These are phyloP conservation scores for Leccinum fibrillosum DNA, from an alignment of 768 basidiomycete species.

Conservation along the genomic window DNA sequence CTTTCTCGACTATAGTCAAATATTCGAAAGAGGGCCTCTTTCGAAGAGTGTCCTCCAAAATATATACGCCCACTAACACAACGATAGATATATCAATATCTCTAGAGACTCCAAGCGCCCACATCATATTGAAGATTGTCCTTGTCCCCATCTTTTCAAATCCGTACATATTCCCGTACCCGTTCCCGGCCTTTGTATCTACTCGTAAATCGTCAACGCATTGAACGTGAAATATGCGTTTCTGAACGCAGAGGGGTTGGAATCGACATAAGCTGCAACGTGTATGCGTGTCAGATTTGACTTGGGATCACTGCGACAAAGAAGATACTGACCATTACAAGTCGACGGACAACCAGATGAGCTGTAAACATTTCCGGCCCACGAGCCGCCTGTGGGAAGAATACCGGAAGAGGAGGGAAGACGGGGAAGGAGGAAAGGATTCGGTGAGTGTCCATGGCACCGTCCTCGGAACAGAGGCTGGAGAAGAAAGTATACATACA, in stretches of 20 bases:
- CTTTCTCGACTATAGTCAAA: too few relatives aligned
- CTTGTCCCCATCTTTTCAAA: background rate
- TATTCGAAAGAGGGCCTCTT: too few relatives aligned
- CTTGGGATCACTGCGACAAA: background rate
- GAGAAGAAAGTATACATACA: conserved; percentile 13
- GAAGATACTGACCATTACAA: conserved; percentile 22
- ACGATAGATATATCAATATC: too few relatives aligned
- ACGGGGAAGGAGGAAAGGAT: background rate
- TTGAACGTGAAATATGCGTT: conserved; percentile 43
- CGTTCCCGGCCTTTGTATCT: background rate
- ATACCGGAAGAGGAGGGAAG: background rate
- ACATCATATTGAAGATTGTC: background rate
- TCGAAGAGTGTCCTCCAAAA: too few relatives aligned
- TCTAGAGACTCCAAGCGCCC: too few relatives aligned
- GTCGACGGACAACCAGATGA: conserved; percentile 26
- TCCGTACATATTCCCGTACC: background rate
- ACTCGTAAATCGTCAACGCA: conserved; percentile 35
- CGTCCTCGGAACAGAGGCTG: background rate
- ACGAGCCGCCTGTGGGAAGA: conserved; percentile 21
- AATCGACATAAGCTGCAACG: conserved; percentile 26
- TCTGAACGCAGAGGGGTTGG: conserved; percentile 37
- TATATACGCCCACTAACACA: too few relatives aligned
- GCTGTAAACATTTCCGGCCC: conserved; percentile 28
- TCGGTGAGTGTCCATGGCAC: background rate
- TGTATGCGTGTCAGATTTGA: conserved; percentile 9